Evolutionary conservation across 345 rosid species (phyloP), one percentile per base, ranked within the genome.

Genomic region (Fremontodendron californicum): DNA sequence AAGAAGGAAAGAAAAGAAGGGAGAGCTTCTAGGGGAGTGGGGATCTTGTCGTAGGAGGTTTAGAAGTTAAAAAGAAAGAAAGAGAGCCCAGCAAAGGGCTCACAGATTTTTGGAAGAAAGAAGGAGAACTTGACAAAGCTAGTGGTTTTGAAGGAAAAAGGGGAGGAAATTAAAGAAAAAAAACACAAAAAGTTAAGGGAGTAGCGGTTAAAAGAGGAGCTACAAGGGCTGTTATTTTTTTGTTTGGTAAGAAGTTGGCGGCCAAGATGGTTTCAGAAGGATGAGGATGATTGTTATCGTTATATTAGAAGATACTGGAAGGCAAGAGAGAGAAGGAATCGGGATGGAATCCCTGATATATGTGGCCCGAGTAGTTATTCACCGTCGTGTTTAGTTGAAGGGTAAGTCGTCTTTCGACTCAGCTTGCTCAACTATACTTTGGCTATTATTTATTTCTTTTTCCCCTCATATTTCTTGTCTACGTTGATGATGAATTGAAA

Each of bases 191-290:
- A n/a, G n/a, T n/a, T n/a, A n/a, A n/a, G n/a, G n/a, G n/a, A n/a
- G n/a, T n/a, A n/a, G n/a, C n/a, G n/a, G n/a, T n/a, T n/a, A n/a
- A n/a, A n/a, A n/a, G n/a, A n/a, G n/a, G n/a, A n/a, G n/a, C n/a
- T n/a, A n/a, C n/a, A n/a, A n/a, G n/a, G n/a, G n/a, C n/a, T n/a
- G n/a, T n/a, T n/a, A n/a, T n/a, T n/a, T n/a, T n/a, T n/a, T n/a
- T n/a, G n/a, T n/a, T n/a, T n/a, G n/a, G n/a, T n/a, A n/a, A 91
- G 91, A 71, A 98, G 99, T 29, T 95, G 99, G 99, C 96, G 85
- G 75, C 98, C 98, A 13, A 88, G 93, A 76, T 95, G 99, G 99
- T 95, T 93, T 63, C 77, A 42, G 18, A 92, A 89, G 72, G 98
- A 90, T 15, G 94, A 90, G 74, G 98, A 92, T 71, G 96, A 96